phyloP scores from a whole-genome alignment of 1,139 yeast genomes.

The Debaryomyces singareniensis region DNA sequence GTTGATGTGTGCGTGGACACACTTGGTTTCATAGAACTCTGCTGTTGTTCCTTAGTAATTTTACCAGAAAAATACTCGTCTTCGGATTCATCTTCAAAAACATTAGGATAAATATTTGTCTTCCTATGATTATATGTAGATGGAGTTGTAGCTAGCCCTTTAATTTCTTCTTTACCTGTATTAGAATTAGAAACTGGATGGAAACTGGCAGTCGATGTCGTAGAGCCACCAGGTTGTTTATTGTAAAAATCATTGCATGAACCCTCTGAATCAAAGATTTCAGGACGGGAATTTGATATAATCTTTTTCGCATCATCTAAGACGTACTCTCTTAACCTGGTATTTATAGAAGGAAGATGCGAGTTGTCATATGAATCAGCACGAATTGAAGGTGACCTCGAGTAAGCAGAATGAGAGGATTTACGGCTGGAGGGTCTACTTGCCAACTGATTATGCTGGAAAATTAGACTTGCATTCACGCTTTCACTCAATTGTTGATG shows the following conservation, averaged over 20 bases:
- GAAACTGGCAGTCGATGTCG: constrained; percentile 17
- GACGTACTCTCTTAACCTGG: constrained; percentile 30
- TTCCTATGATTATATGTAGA: constrained; percentile 20
- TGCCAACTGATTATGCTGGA: constrained; percentile 14
- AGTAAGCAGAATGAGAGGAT: constrained; percentile 26
- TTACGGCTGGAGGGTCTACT: constrained; percentile 24
- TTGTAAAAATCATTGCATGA: constrained; percentile 15
- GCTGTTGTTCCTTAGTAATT: too few relatives aligned
- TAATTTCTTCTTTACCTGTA: not conserved
- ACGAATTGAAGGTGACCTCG: constrained; percentile 28
- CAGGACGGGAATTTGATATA: constrained; percentile 2
- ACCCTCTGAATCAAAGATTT: constrained; percentile 2
- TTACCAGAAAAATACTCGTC: constrained; percentile 26
- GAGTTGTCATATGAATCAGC: constrained; percentile 31
- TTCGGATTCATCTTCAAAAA: constrained; percentile 51
- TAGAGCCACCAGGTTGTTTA: constrained; percentile 13
- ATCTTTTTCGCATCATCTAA: not conserved
- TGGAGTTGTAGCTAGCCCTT: constrained; percentile 34
- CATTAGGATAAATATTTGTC: constrained; percentile 41
- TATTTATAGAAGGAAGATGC: constrained; percentile 36
- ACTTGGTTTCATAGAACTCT: not conserved
- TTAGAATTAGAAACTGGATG: constrained; percentile 10
- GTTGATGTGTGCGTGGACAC: not conserved
- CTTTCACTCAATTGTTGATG: constrained; percentile 49
- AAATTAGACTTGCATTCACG: constrained; percentile 38